These are phyloP conservation scores for Closterium sp. DNA, from an alignment of 139 green algal species.

Conservation along the genomic window DNA sequence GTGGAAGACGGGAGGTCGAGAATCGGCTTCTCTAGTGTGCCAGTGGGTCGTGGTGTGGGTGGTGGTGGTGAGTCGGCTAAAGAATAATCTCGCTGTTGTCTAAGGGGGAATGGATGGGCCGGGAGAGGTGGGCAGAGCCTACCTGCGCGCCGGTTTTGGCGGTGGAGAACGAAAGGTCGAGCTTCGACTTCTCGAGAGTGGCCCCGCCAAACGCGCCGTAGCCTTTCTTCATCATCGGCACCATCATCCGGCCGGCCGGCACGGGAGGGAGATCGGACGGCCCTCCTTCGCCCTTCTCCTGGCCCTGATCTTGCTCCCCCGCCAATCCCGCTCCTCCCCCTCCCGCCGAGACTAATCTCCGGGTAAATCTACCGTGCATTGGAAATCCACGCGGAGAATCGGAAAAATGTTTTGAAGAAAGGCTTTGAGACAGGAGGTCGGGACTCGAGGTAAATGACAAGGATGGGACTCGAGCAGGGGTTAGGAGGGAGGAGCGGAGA, in stretches of 20 bases:
- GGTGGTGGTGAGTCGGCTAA: too few species aligned
- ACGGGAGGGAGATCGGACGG: conserved; percentile 15
- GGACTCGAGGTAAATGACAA: not conserved
- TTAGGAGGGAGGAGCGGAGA: not conserved
- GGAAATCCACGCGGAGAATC: not conserved
- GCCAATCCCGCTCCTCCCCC: not conserved
- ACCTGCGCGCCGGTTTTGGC: conserved; percentile 30
- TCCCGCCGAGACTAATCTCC: not conserved
- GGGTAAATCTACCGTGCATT: not conserved
- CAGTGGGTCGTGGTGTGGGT: too few species aligned
- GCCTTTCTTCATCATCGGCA: conserved; percentile 39
- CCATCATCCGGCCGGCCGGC: conserved; percentile 40
- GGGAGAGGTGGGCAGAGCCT: too few species aligned
- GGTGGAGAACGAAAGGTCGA: conserved; percentile 29
- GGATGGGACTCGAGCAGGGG: not conserved
- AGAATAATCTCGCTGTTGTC: too few species aligned
- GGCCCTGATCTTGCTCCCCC: not conserved
- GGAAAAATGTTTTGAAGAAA: not conserved
- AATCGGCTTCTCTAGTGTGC: too few species aligned
- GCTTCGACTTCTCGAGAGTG: conserved; percentile 48
- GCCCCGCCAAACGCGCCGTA: conserved; percentile 42
- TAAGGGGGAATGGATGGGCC: too few species aligned
- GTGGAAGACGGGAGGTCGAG: too few species aligned
- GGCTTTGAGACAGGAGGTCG: not conserved
- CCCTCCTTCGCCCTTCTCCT: not conserved